Evolutionary conservation across 441 rosid genomes (phyloP), one percentile per base, ranked within the genome.

Genomic region (Sinapis alba): DNA sequence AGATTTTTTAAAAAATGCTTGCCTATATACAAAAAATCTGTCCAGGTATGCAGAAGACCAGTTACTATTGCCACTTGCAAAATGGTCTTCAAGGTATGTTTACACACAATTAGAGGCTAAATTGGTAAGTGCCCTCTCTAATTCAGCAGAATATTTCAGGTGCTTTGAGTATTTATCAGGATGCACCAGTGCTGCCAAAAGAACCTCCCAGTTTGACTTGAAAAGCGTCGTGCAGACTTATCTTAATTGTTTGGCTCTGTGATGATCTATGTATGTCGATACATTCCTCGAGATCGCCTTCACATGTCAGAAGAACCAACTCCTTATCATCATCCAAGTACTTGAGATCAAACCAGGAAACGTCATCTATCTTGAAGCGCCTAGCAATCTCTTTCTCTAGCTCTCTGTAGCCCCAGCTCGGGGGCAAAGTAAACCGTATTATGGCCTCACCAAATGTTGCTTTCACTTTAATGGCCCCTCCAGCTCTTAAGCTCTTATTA

Each of bases 241-340:
- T 84, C 57, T 83, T 86, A 74, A 94, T 87, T 16, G 92, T 89
- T 47, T 72, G 82, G 63, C 78, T 80, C 65, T 72, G 84, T 19
- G 82, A 81, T 73, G 80, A 73, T 79, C 80, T 88, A 74, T 87
- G 62, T 50, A 94, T 80, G 63, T 94, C 97, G 19, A 84, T 84
- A 67, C 99, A 94, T 80, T 94, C 99, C 84, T 92, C 97, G 7
- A 94, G 90, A 76, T 94, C 97, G 1, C 86, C 91, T 73, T 94
- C 96, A 64, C 99, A 92, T 18, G 94, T 92, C 88, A 92, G 80
- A 54, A 92, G 96, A 59, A 94, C 97, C 97, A 96, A 94, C 54
- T 94, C 99, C 5, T 57, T 38, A 73, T 94, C 97, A 75, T 92
- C 97, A 36, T 94, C 34, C 34, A 28, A 6, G 80, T 90, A 94